A percentile compares a stretch with the other conserved stretches of the same genome.
phyloP scores from a whole-genome alignment of 805 yeast species.

The Metschnikowia borealis region DNA sequence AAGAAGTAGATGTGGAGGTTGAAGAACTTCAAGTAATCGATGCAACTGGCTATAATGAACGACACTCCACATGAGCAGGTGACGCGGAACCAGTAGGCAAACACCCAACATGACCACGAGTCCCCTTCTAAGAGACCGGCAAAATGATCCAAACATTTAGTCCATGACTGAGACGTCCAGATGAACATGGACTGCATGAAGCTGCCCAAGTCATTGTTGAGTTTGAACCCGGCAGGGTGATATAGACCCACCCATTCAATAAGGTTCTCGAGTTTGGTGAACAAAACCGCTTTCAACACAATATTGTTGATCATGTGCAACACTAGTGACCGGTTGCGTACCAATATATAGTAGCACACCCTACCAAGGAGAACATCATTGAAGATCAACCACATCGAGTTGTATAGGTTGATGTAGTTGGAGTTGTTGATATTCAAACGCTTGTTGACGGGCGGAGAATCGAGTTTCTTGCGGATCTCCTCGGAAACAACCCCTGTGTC shows the following conservation, averaged over 20 bases:
- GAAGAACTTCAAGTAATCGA: conserved; percentile 60
- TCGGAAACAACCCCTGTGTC: conserved; percentile 38
- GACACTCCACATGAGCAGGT: conserved; percentile 55
- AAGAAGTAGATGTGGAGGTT: conserved; percentile 75
- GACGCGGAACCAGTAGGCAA: conserved; percentile 16
- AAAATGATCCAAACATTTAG: conserved; percentile 11
- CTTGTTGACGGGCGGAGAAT: conserved; percentile 33
- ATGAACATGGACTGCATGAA: conserved; percentile 83
- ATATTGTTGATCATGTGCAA: conserved; percentile 20
- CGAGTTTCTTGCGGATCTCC: conserved; percentile 33
- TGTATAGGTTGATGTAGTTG: conserved; percentile 73
- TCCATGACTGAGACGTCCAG: conserved; percentile 81
- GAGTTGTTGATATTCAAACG: conserved; percentile 40
- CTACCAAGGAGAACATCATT: conserved; percentile 81
- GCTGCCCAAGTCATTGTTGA: conserved; percentile 78
- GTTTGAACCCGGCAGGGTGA: conserved; percentile 91
- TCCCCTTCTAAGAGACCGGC: background rate
- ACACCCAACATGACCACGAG: conserved; percentile 3
- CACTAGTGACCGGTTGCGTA: conserved; percentile 29
- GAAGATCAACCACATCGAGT: conserved; percentile 79
- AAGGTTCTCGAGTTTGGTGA: conserved; percentile 42
- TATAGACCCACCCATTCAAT: conserved; percentile 69
- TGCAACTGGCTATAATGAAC: conserved; percentile 57
- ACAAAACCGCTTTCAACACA: conserved; percentile 27
- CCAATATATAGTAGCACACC: conserved; percentile 35